A percentile compares a stretch with the other conserved stretches of the same genome.
These are phyloP conservation scores for Magnolia officinalis DNA, from an alignment of 164 flowering plant species.

Conservation along the genomic window DNA sequence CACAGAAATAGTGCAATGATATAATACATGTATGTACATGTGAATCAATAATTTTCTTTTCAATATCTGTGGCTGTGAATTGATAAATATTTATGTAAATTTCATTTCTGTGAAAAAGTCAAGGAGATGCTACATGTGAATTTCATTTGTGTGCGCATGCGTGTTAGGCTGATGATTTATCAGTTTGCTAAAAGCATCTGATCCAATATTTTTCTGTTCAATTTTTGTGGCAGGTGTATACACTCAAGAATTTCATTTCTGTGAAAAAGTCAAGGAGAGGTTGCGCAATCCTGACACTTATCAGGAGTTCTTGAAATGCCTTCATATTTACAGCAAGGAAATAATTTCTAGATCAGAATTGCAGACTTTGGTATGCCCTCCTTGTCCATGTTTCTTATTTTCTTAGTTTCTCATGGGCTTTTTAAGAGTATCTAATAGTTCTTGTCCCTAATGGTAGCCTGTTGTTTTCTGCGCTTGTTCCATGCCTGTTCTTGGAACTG, in stretches of 20 bases:
- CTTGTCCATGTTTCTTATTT: slow-evolving; percentile 1
- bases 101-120: slow-evolving; percentile 65
- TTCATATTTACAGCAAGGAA: slow-evolving; percentile 62
- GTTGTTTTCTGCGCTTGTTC: not conserved
- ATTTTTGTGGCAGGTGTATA: slow-evolving; percentile 36
- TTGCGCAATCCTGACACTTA: slow-evolving; percentile 46
- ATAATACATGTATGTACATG: no score
- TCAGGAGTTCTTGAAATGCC: slow-evolving; percentile 68
- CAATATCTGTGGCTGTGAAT: slow-evolving; percentile 25
- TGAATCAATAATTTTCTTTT: no score
- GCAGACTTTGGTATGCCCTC: slow-evolving; percentile 60
- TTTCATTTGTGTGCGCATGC: no score
- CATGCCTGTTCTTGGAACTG: no score
- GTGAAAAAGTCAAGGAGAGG: slow-evolving; percentile 74
- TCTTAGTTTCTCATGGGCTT: not conserved
- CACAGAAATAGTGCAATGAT: no score
- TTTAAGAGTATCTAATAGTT: not conserved
- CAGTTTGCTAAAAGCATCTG: no score
- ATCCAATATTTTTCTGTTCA: not conserved
- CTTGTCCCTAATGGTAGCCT: not conserved
- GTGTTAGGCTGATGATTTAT: no score
- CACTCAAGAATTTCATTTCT: slow-evolving; percentile 53
- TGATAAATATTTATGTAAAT: slow-evolving; percentile 42
- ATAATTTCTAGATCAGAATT: slow-evolving; percentile 64
- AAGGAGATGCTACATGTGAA: slow-evolving; percentile 48